A percentile compares a stretch with the other conserved stretches of the same genome.
phyloP scores from a whole-genome alignment of 805 yeast genomes.

The Candida palmyrensis region DNA sequence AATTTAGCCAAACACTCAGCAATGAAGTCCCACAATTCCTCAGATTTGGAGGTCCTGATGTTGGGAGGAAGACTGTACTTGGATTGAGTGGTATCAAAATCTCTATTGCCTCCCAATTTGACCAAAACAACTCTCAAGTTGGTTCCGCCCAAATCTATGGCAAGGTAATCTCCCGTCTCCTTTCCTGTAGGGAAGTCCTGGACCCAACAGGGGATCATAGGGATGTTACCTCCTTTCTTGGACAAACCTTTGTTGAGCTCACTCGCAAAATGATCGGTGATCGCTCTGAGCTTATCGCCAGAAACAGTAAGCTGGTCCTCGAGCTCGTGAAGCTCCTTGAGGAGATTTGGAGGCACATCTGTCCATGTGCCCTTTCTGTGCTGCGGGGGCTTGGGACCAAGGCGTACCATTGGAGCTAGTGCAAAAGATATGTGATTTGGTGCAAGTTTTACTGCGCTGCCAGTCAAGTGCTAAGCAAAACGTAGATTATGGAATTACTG shows the following conservation, averaged over 20 bases:
- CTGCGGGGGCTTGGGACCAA: conserved; percentile 81
- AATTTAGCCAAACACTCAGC: conserved; percentile 76
- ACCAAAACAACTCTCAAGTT: conserved; percentile 90
- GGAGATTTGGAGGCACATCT: conserved; percentile 61
- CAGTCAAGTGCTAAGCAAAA: too few species aligned
- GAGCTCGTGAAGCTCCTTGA: conserved; percentile 51
- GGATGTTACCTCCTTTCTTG: conserved; percentile 76
- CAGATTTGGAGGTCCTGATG: conserved; percentile 74
- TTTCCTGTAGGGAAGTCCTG: conserved; percentile 88
- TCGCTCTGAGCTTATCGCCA: conserved; percentile 52
- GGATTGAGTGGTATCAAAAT: conserved; percentile 82
- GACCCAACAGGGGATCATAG: conserved; percentile 98
- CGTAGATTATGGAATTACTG: too few species aligned
- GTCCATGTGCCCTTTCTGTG: conserved; percentile 60
- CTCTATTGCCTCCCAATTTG: conserved; percentile 73
- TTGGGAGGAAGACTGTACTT: conserved; percentile 75
- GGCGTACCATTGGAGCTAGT: conserved; percentile 59
- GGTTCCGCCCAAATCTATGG: conserved; percentile 97
- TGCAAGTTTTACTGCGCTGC: too few species aligned
- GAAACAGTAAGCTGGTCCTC: conserved; percentile 62
- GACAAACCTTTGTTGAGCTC: conserved; percentile 83
- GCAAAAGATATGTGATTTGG: too few species aligned
- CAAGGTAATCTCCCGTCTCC: conserved; percentile 85
- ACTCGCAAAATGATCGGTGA: conserved; percentile 68
- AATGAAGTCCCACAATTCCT: conserved; percentile 79